A percentile compares a stretch with the other conserved stretches of the same genome.
Conservation (phyloP, 2,329 filamentous ascomycete species). For the Diaporthe caulivora region DNA sequence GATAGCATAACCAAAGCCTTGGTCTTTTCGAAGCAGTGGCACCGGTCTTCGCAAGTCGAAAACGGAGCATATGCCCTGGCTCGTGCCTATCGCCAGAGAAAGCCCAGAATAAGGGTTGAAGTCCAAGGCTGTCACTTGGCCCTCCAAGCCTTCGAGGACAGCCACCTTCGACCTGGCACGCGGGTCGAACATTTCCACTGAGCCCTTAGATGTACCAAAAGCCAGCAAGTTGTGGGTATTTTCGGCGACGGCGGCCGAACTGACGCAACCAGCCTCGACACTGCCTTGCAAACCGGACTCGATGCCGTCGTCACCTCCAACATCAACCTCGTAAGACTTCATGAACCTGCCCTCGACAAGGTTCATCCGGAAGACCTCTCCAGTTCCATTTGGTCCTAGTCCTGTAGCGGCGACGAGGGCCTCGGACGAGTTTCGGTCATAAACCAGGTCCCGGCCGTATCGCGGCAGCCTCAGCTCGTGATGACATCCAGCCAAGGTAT, state of each 20-base stretch:
- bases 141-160: constrained; percentile 75
- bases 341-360: constrained; percentile 93
- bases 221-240: constrained; percentile 89
- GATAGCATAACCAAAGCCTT: constrained; percentile 94
- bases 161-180: constrained; percentile 86
- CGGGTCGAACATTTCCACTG: constrained; percentile 96
- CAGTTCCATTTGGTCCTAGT: constrained; percentile 85
- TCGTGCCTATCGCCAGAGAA: constrained; percentile 88
- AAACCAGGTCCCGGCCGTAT: constrained; percentile 91
- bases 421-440: constrained; percentile 85
- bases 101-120: constrained; percentile 84
- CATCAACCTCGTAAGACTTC: constrained; percentile 91
- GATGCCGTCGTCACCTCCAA: constrained; percentile 83
- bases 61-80: constrained; percentile 86
- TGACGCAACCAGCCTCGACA: constrained; percentile 86
- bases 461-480: constrained; percentile 90
- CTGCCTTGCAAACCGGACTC: constrained; percentile 87
- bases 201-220: constrained; percentile 95
- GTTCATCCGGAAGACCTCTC: constrained; percentile 94
- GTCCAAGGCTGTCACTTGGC: constrained; percentile 87
- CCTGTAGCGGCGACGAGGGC: constrained; percentile 90
- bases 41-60: constrained; percentile 92
- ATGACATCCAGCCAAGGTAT: constrained; percentile 89
- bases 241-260: constrained; percentile 88
- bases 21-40: constrained; percentile 90